Percentiles rank a stretch among this genome's conserved stretches.
phyloP scores from a whole-genome alignment of 2,329 filamentous ascomycete genomes.

The Plenodomus lindquistii region DNA sequence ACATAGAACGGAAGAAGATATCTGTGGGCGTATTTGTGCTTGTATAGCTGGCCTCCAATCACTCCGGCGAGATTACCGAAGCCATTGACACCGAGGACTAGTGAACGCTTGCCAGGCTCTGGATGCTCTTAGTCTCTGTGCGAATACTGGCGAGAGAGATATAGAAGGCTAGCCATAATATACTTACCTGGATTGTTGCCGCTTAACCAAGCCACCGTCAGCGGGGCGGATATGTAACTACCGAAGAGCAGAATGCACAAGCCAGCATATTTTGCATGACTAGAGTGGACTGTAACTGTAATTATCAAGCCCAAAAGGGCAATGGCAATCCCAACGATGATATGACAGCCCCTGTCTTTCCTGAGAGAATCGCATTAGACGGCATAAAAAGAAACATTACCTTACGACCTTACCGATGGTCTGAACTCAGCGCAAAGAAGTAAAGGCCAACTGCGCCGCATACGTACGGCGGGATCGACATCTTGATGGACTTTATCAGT shows the following conservation, averaged over 20 bases:
- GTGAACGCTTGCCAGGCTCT: conserved; percentile 24
- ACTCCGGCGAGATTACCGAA: conserved; percentile 32
- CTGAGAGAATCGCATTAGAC: background rate
- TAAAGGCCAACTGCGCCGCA: conserved; percentile 53
- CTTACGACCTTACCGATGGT: conserved; percentile 29
- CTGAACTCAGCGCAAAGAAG: conserved; percentile 50
- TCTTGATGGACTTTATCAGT: conserved; percentile 15
- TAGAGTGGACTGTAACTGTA: conserved; percentile 12
- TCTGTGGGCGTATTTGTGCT: conserved; percentile 17
- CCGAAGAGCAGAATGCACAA: conserved; percentile 28
- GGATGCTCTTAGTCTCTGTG: background rate
- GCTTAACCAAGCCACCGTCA: conserved; percentile 29
- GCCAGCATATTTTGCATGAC: conserved; percentile 17
- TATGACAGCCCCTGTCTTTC: conserved; percentile 40
- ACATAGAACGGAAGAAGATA: conserved; percentile 25
- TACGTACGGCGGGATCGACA: conserved; percentile 54
- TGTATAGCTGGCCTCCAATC: conserved; percentile 24
- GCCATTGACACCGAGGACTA: conserved; percentile 25
- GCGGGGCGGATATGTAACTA: conserved; percentile 26
- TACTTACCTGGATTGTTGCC: conserved; percentile 23
- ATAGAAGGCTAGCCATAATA: background rate
- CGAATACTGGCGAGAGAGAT: background rate
- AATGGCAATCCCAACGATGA: conserved; percentile 50
- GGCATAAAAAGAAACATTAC: no score
- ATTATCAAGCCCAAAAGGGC: conserved; percentile 41